Base-by-base conservation (phyloP, 179 eudicot genomes). In the Patellifolia procumbens region DNA sequence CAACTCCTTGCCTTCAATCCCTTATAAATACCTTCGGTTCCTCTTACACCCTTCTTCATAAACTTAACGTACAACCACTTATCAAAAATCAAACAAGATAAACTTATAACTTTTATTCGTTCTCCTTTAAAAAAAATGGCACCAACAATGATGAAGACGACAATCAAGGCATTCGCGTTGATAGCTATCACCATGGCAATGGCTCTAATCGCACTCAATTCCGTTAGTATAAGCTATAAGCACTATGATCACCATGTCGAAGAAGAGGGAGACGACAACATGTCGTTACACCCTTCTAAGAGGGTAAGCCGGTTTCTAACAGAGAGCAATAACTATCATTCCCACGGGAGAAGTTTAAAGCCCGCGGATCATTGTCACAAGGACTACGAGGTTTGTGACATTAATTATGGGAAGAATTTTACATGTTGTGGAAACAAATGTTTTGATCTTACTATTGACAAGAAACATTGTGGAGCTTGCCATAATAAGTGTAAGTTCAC, bases 371-470 rank as follows among this genome's bases (percentile, higher is more conserved):
- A n/a, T n/a, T n/a, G n/a, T n/a, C n/a, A n/a, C n/a, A n/a, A n/a
- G n/a, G n/a, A n/a, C n/a, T n/a, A n/a, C n/a, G n/a, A n/a, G n/a
- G n/a, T n/a, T n/a, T n/a, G n/a, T n/a, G n/a, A n/a, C n/a, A n/a
- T n/a, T n/a, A n/a, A n/a, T n/a, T n/a, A n/a, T n/a, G n/a, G n/a
- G n/a, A n/a, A n/a, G n/a, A n/a, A n/a, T n/a, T 61, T 86, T 5
- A 85, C 89, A 31, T 90, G 95, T 55, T 90, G 95, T 73, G 84
- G 88, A 69, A 90, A 88, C 87, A 90, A 90, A 63, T 90, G 95
- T 68, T 39, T 88, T 9, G 89, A 90, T 72, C 55, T 87, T 24
- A 49, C 3, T 2, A 59, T 37, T 16, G 88, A 88, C 15, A 20
- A 62, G 45, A 8, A 79, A 0, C 74, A 90, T 51, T 90, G 95